These are phyloP conservation scores for Isoetes taiwanensis DNA, from an alignment of 75 land plant genomes.

Conservation along the genomic window DNA sequence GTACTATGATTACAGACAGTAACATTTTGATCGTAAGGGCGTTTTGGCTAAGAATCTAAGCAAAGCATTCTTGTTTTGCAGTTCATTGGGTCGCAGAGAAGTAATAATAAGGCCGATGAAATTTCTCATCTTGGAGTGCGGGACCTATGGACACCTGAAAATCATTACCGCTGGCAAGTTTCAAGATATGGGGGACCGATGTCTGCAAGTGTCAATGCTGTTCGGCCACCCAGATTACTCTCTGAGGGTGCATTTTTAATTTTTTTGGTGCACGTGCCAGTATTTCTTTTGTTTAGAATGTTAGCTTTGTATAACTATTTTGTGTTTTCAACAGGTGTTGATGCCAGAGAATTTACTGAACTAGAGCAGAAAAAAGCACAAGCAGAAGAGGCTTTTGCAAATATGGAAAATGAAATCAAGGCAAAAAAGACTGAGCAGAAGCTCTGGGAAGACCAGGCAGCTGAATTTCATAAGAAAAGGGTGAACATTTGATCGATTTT, in stretches of 20 bases:
- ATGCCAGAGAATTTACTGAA: slow-evolving; percentile 43
- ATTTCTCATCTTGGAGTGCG: slow-evolving; percentile 38
- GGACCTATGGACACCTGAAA: slow-evolving; percentile 95
- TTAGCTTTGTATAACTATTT: neutral
- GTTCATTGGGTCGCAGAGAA: slow-evolving; percentile 68
- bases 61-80: too few species aligned
- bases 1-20: too few species aligned
- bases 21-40: too few species aligned
- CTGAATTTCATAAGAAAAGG: slow-evolving; percentile 51
- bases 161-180: slow-evolving; percentile 68
- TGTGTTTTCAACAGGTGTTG: slow-evolving; percentile 33
- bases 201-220: slow-evolving; percentile 57
- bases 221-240: slow-evolving; percentile 48
- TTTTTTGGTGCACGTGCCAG: too few species aligned
- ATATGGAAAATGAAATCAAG: slow-evolving; percentile 33
- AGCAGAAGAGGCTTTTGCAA: slow-evolving; percentile 32
- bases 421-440: slow-evolving; percentile 33
- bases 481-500: slow-evolving; percentile 32
- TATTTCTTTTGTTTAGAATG: too few species aligned
- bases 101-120: slow-evolving; percentile 59
- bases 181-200: slow-evolving; percentile 82
- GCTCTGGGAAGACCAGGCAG: slow-evolving; percentile 59
- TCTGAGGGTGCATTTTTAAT: slow-evolving; percentile 62
- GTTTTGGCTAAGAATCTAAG: too few species aligned
- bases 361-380: slow-evolving; percentile 31